Base-by-base conservation (phyloP, 2,329 filamentous ascomycete species). In the Gaeumannomyces tritici region DNA sequence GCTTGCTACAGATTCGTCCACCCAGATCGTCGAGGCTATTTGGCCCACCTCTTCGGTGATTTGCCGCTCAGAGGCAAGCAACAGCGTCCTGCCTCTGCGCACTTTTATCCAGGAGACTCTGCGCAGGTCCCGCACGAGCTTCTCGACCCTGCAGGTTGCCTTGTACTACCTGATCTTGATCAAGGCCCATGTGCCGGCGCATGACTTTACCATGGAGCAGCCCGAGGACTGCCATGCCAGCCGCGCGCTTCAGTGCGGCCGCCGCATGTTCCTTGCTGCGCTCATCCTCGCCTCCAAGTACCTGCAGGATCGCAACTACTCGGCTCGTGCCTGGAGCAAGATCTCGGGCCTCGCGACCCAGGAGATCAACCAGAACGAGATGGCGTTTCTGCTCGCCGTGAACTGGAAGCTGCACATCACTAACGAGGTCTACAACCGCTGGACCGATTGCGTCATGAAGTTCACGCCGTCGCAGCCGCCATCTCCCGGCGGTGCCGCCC, bases 91-190 rank as follows among this genome's bases (percentile, higher is more conserved):
- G 67, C 93, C 93, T 64, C 82, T 99, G 70, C 90, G 93, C 68
- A 96, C 89, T 62, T 99, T 98, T 74, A 98, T 99, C 70, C 93
- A 98, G 76, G 95, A 98, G 81, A 98, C 95, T 26, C 82, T 99
- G 67, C 90, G 93, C 69, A 87, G 95, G 70, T 99, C 95, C 64
- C 88, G 93, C 70, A 96, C 95, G 56, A 97, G 93, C 78, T 99
- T 97, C 78, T 98, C 93, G 64, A 99, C 95, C 33, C 80, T 99
- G 62, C 95, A 98, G 77, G 95, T 99, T 64, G 93, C 95, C 29
- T 81, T 99, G 65, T 99, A 97, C 75, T 99, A 99, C 74, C 79
- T 99, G 71, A 88, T 99, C 71, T 83, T 98, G 69, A 93, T 99
- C 75, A 96, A 96, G 79, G 85, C 90, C 27, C 90, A 92, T 75